phyloP scores from a whole-genome alignment of 169 alveolate species.

The Perkinsus olseni region DNA sequence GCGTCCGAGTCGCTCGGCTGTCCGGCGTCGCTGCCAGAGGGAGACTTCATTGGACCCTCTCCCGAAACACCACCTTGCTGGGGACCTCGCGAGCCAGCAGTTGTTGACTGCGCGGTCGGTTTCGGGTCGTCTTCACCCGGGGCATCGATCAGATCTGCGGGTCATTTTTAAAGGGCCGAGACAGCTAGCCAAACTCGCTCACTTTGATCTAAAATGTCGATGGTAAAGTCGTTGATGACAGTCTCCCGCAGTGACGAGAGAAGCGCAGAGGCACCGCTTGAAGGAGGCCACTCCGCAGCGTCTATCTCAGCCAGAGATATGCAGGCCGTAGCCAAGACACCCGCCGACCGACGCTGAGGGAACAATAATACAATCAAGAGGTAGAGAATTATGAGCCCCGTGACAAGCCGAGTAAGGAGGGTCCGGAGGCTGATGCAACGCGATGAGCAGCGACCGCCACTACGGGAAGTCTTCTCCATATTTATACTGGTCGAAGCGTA shows the following conservation, averaged over 20 bases:
- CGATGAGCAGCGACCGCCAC: too few species aligned
- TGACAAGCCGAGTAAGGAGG: too few species aligned
- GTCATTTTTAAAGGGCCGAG: too few species aligned
- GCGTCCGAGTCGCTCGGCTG: neutral
- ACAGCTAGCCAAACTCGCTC: neutral
- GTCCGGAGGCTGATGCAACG: too few species aligned
- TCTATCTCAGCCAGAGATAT: neutral
- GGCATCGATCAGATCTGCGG: neutral
- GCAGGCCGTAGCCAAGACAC: neutral
- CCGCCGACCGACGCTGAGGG: neutral
- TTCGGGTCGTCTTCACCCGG: neutral
- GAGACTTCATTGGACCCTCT: neutral
- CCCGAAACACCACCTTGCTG: neutral
- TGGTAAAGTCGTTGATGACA: neutral
- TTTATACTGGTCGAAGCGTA: neutral
- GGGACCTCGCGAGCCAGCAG: too few species aligned
- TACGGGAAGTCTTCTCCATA: too few species aligned
- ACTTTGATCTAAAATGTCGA: neutral
- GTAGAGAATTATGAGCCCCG: too few species aligned
- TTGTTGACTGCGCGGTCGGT: neutral
- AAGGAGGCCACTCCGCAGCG: neutral
- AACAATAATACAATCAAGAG: too few species aligned
- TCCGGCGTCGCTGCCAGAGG: neutral
- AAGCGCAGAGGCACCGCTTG: neutral
- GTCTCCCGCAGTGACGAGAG: neutral